Evolutionary conservation across 2,329 filamentous ascomycete species (phyloP).

Genomic region (Xylariaceae sp.): DNA sequence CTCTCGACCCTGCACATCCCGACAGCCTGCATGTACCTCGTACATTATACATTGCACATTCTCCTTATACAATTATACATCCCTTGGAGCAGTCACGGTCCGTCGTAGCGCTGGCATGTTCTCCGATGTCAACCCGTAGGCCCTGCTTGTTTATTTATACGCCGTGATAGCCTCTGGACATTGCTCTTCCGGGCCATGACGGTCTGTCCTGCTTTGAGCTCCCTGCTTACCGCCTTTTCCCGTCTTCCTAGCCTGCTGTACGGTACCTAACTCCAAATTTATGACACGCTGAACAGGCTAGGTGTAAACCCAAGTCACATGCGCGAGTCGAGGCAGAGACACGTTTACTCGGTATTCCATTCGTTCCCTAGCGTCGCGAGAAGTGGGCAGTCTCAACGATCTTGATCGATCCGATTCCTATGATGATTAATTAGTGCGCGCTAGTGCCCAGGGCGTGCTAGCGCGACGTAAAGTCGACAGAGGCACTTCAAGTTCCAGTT

Average conservation of each 20-base stretch:
- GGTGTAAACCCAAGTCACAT: constrained; percentile 6
- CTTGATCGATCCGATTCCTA: not conserved
- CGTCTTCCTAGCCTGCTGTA: constrained; percentile 3
- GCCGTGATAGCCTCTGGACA: not conserved
- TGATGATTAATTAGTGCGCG: not conserved
- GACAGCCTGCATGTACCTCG: constrained; percentile 7
- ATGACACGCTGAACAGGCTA: constrained; percentile 6
- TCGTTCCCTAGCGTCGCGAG: constrained; percentile 6
- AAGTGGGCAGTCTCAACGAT: not conserved
- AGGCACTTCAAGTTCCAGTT: too few species aligned
- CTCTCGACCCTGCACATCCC: constrained; percentile 11
- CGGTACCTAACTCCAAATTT: not conserved
- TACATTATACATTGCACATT: not conserved
- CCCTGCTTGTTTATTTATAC: not conserved
- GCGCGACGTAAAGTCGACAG: not conserved
- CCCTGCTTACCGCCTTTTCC: constrained; percentile 20
- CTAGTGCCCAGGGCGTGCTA: not conserved
- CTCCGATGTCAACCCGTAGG: too few species aligned
- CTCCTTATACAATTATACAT: not conserved
- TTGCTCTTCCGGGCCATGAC: not conserved
- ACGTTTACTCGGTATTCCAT: constrained; percentile 2
- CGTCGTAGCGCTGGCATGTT: too few species aligned
- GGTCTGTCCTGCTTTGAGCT: not conserved
- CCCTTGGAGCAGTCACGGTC: too few species aligned
- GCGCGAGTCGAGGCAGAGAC: constrained; percentile 14